Percentiles rank a stretch among this genome's conserved stretches.
These are phyloP conservation scores for Entomortierella chlamydospora DNA, from an alignment of 192 early-diverging fungal species.

Conservation along the genomic window DNA sequence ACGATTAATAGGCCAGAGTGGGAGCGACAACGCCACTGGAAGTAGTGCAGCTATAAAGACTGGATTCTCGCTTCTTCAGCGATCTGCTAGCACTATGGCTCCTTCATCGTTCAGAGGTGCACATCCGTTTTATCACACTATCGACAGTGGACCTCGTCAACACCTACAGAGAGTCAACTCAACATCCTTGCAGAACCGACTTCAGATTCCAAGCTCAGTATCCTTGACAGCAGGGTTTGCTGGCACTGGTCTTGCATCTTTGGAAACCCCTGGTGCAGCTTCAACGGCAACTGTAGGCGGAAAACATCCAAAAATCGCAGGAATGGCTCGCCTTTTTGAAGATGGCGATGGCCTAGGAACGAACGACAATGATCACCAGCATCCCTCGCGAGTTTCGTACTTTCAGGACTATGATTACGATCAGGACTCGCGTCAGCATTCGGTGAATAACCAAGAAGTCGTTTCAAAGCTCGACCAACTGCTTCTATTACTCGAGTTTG, in stretches of 20 bases:
- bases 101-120: constrained; percentile 6
- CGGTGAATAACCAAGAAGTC: constrained; percentile 10
- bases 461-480: constrained; percentile 41
- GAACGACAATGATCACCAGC: too few relatives aligned
- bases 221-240: constrained; percentile 7
- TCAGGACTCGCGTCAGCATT: background rate
- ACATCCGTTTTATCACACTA: constrained; percentile 26
- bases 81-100: constrained; percentile 44
- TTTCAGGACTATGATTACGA: background rate
- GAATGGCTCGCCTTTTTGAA: constrained; percentile 42
- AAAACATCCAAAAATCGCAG: constrained; percentile 39
- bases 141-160: constrained; percentile 21
- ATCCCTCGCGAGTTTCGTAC: background rate
- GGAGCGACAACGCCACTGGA: background rate
- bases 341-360: background rate
- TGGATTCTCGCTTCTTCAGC: constrained; percentile 36
- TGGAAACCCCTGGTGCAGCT: background rate
- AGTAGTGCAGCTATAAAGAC: constrained; percentile 29
- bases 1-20: background rate
- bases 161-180: constrained; percentile 26
- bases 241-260: background rate
- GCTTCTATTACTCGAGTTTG: constrained; percentile 42
- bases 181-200: constrained; percentile 8
- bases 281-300: background rate
- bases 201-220: constrained; percentile 17